Percentiles rank a stretch among this genome's conserved stretches.
These are phyloP conservation scores for Mycena vitilis DNA, from an alignment of 768 basidiomycete species.

Conservation along the genomic window DNA sequence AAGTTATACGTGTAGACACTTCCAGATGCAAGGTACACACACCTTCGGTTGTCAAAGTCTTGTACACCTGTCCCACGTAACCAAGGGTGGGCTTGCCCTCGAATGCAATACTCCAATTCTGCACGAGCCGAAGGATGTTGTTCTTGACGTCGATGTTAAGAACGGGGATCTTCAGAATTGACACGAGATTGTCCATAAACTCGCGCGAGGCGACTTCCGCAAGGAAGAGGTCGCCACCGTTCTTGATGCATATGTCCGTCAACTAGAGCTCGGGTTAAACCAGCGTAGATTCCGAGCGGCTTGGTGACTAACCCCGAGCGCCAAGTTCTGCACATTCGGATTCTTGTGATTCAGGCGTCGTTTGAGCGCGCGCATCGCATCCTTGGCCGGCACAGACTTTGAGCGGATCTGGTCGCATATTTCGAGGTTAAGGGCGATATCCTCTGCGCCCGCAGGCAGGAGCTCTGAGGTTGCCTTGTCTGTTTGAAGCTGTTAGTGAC, in stretches of 20 bases:
- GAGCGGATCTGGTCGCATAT: constrained; percentile 97
- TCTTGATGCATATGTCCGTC: constrained; percentile 94
- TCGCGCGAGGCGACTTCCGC: constrained; percentile 87
- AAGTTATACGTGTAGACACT: background rate
- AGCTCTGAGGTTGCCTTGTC: constrained; percentile 96
- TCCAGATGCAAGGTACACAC: constrained; percentile 31
- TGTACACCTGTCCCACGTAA: constrained; percentile 87
- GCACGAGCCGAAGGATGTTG: constrained; percentile 81
- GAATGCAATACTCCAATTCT: constrained; percentile 94
- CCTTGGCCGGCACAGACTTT: constrained; percentile 85
- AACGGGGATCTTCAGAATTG: constrained; percentile 81
- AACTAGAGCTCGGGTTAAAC: constrained; percentile 59
- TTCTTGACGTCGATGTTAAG: constrained; percentile 88
- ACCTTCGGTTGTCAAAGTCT: constrained; percentile 82
- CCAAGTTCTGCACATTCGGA: constrained; percentile 91
- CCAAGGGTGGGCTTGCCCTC: constrained; percentile 79
- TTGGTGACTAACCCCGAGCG: constrained; percentile 75
- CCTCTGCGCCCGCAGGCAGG: constrained; percentile 83
- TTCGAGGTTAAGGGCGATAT: constrained; percentile 93
- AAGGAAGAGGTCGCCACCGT: constrained; percentile 94
- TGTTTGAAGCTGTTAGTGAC: constrained; percentile 45
- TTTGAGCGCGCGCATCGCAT: constrained; percentile 90
- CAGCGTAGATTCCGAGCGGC: constrained; percentile 16
- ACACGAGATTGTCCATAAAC: constrained; percentile 93
- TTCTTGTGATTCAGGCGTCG: constrained; percentile 92